Conservation (phyloP, 2,329 filamentous ascomycete species). For the Paradendryphiella salina region DNA sequence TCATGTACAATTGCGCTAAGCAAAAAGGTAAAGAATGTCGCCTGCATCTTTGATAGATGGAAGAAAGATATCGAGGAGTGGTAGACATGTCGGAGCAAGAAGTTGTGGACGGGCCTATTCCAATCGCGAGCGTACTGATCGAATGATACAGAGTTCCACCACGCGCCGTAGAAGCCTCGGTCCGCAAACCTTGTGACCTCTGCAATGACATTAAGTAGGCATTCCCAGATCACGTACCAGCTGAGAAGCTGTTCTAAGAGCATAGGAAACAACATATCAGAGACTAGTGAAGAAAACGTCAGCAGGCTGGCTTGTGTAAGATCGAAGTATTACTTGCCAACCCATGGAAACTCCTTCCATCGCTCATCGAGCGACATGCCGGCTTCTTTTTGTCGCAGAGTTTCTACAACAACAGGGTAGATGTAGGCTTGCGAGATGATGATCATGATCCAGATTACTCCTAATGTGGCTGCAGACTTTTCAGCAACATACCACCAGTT, state of each 20-base stretch:
- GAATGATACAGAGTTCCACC: slow-evolving; percentile 63
- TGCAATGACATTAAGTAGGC: slow-evolving; percentile 70
- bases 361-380: slow-evolving; percentile 64
- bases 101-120: slow-evolving; percentile 80
- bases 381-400: slow-evolving; percentile 67
- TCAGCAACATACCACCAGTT: slow-evolving; percentile 76
- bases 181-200: slow-evolving; percentile 78
- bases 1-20: slow-evolving; percentile 73
- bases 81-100: slow-evolving; percentile 77
- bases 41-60: slow-evolving; percentile 68
- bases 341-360: slow-evolving; percentile 71
- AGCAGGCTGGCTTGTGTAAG: not conserved
- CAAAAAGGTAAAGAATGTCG: slow-evolving; percentile 76
- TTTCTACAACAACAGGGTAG: slow-evolving; percentile 72
- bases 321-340: slow-evolving; percentile 43
- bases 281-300: slow-evolving; percentile 46
- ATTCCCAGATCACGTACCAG: slow-evolving; percentile 81
- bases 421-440: slow-evolving; percentile 76
- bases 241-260: slow-evolving; percentile 76
- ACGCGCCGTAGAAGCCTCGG: slow-evolving; percentile 65
- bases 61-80: slow-evolving; percentile 75
- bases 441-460: slow-evolving; percentile 77
- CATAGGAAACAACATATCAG: slow-evolving; percentile 75
- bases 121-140: slow-evolving; percentile 80
- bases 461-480: slow-evolving; percentile 70